Base-by-base conservation (phyloP, 192 early-diverging fungal species). In the Coemansia sp. region DNA sequence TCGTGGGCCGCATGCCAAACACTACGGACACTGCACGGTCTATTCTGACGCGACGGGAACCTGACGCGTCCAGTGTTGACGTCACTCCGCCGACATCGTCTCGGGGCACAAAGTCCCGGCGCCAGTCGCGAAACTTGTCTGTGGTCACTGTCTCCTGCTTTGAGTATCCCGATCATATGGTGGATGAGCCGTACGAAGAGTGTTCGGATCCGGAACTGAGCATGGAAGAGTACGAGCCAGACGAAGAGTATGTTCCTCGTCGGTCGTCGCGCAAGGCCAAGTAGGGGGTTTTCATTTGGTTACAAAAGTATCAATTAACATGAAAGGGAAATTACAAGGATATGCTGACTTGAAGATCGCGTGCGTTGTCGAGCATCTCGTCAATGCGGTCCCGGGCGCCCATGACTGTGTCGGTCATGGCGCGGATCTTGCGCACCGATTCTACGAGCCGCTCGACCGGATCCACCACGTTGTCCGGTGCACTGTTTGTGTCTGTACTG, bases 391-490 rank as follows among this genome's bases (percentile, higher is more conserved):
- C 31, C 3, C 71, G 70, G 7, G 76, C 69, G 26, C 73, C 76
- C 10, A 69, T 64, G 28, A 89, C 90, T 57, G 82, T 74, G 59
- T 84, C 82, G 14, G 86, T 83, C 66, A 73, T 83, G 37, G 82
- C 86, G 63, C 88, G 86, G 74, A 87, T 87, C 66, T 85, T 86
- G 67, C 88, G 83, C 21, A 85, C 87, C 19, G 65, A 75, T 40
- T 67, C 60, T 15, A 86, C 83, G 19, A 88, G 86, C 2, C 76
- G 46, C 23, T 74, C 75, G 60, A 89, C 84, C 15, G 72, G 81
- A 67, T 60, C 87, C 49, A 74, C 75, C 72, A 76, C 82, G 59
- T 12, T 15, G 28, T 23, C 53, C 28, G 26, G 6, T 34, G 31
- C 0, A 1, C 8, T 34, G 8, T 34, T 7, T 1, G 31, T 34